Percentiles rank a stretch among this genome's conserved stretches.
phyloP scores from a whole-genome alignment of 352 stramenopile species.

The Pythium insidiosum region DNA sequence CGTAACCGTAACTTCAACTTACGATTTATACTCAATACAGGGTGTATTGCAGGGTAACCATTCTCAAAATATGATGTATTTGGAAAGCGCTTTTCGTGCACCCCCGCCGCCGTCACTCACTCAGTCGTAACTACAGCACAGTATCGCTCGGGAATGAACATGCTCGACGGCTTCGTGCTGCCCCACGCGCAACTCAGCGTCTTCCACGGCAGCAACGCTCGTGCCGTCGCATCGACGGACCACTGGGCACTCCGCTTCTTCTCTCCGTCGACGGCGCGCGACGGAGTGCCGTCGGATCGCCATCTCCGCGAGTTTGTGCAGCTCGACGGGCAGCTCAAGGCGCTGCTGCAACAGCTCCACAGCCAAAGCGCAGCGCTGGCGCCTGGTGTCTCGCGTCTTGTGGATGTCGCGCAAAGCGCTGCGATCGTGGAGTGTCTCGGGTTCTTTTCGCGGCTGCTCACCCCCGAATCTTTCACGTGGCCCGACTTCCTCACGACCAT shows the following conservation, averaged over 20 bases:
- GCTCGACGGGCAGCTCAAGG: slow-evolving; percentile 52
- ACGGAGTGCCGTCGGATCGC: slow-evolving; percentile 25
- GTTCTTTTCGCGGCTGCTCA: slow-evolving; percentile 47
- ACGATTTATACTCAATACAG: no score
- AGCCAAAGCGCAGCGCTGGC: slow-evolving; percentile 9
- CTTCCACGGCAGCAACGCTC: slow-evolving; percentile 35
- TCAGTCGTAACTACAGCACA: no score
- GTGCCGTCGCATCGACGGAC: slow-evolving; percentile 15
- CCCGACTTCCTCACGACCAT: slow-evolving; percentile 51
- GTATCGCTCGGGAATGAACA: no score
- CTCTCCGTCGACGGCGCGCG: not conserved
- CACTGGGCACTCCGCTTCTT: slow-evolving; percentile 20
- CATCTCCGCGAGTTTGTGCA: slow-evolving; percentile 48
- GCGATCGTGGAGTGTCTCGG: slow-evolving; percentile 34
- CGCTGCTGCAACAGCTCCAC: slow-evolving; percentile 36
- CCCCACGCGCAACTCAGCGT: slow-evolving; percentile 47
- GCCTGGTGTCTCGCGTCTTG: slow-evolving; percentile 6
- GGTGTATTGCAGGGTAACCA: no score
- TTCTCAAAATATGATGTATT: no score
- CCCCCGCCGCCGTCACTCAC: no score
- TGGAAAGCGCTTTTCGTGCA: no score
- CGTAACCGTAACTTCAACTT: no score
- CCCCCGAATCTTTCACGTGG: slow-evolving; percentile 47
- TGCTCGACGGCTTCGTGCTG: slow-evolving; percentile 36
- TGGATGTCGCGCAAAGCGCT: slow-evolving; percentile 6